Percentiles rank a stretch among this genome's conserved stretches.
Evolutionary conservation across 2,329 filamentous ascomycete genomes (phyloP).

Genomic region (Ilyonectria robusta): DNA sequence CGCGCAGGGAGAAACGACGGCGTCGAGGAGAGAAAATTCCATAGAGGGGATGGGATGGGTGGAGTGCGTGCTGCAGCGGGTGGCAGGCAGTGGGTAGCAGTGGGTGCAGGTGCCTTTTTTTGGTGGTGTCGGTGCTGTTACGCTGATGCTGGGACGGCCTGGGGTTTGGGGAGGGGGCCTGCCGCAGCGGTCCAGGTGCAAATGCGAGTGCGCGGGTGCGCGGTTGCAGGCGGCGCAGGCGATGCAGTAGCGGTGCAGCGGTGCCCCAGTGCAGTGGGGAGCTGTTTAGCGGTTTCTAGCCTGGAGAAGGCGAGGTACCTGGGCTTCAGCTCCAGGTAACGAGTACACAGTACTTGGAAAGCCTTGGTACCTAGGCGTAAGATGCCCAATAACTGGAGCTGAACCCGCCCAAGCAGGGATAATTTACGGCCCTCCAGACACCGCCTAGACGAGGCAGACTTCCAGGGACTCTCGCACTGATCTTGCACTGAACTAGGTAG

Average conservation of each 20-base stretch:
- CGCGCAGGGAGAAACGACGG: constrained; percentile 30
- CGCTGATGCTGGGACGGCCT: constrained; percentile 5
- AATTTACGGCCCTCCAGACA: neutral
- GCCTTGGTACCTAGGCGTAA: neutral
- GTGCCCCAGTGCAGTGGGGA: constrained; percentile 15
- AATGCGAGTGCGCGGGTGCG: constrained; percentile 31
- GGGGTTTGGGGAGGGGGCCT: constrained; percentile 7
- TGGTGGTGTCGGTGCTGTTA: constrained; percentile 8
- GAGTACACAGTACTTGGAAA: constrained; percentile 12
- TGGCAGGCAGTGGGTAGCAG: constrained; percentile 13
- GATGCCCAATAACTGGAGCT: constrained; percentile 17
- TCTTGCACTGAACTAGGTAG: constrained; percentile 7
- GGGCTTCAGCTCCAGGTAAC: constrained; percentile 18
- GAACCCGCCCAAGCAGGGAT: constrained; percentile 17
- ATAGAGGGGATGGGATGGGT: constrained; percentile 32
- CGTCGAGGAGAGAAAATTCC: constrained; percentile 37
- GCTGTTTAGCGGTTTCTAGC: constrained; percentile 28
- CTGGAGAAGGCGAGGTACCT: constrained; percentile 24
- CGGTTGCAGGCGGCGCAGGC: constrained; percentile 23
- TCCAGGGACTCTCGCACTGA: constrained; percentile 12
- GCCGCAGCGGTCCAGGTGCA: constrained; percentile 19
- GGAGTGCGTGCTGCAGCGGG: constrained; percentile 10
- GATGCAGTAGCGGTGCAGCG: constrained; percentile 16
- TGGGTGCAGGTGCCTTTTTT: constrained; percentile 28
- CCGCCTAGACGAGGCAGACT: constrained; percentile 26